Conservation (phyloP, 208 protist genomes). For the Polymyxa betae region DNA sequence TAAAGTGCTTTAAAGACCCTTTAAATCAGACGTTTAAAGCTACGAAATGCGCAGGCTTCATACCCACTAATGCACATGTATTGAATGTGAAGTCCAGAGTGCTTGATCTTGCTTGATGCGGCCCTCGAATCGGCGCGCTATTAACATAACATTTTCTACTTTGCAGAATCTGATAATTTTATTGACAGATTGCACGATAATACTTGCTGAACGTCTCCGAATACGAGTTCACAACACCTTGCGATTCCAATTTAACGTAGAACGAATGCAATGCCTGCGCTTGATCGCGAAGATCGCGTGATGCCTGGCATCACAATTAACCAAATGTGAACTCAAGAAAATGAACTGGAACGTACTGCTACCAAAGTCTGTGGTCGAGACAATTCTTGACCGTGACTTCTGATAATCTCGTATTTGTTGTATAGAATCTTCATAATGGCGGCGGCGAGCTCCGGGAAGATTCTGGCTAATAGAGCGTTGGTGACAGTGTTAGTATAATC, state of each 20-base stretch:
- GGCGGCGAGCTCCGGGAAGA: background rate
- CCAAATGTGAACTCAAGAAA: background rate
- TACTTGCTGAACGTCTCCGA: conserved; percentile 29
- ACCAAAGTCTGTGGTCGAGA: background rate
- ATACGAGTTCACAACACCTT: background rate
- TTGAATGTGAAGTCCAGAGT: too few species aligned
- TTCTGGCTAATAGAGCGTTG: background rate
- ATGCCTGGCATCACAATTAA: background rate
- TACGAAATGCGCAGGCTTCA: too few species aligned
- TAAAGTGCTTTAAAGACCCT: too few species aligned
- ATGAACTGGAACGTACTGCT: background rate
- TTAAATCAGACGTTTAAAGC: too few species aligned
- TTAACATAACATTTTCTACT: too few species aligned
- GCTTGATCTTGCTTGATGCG: too few species aligned
- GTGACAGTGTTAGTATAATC: conserved; percentile 15
- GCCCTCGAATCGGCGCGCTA: too few species aligned
- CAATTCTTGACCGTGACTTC: background rate
- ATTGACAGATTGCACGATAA: background rate
- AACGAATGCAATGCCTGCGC: conserved; percentile 47
- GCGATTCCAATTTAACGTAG: conserved; percentile 35
- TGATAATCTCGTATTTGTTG: conserved; percentile 51
- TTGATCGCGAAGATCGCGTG: background rate
- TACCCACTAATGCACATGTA: too few species aligned
- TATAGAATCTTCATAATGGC: conserved; percentile 17
- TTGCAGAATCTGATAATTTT: too few species aligned